Percentiles rank a stretch among this genome's conserved stretches.
Conservation (phyloP, 2,329 filamentous ascomycete genomes). For the Fusarium cyanostomum region DNA sequence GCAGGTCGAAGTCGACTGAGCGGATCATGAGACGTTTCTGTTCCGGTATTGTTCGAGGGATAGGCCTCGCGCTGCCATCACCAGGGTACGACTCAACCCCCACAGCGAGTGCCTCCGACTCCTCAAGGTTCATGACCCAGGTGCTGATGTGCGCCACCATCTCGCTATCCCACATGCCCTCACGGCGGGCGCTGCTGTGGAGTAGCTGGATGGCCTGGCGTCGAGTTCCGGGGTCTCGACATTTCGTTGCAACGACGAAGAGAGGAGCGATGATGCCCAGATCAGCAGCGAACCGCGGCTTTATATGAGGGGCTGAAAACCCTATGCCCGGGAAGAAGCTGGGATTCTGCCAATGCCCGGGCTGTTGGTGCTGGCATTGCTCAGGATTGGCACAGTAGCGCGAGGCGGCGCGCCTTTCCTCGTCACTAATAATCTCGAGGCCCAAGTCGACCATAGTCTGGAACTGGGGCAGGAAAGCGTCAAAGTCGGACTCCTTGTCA, state of each 20-base stretch:
- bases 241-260: constrained; percentile 73
- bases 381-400: constrained; percentile 56
- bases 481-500: constrained; percentile 67
- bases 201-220: constrained; percentile 70
- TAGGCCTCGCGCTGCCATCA: constrained; percentile 13
- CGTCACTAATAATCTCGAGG: constrained; percentile 66
- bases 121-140: constrained; percentile 66
- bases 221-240: constrained; percentile 65
- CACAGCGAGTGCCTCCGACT: constrained; percentile 52
- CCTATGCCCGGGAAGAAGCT: constrained; percentile 53
- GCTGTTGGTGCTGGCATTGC: constrained; percentile 53
- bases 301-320: constrained; percentile 62
- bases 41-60: constrained; percentile 55
- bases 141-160: constrained; percentile 63
- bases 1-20: constrained; percentile 65
- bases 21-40: constrained; percentile 66
- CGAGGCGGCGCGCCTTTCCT: constrained; percentile 61
- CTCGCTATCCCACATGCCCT: constrained; percentile 76
- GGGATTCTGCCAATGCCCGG: constrained; percentile 24
- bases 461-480: constrained; percentile 62
- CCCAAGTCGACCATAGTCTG: constrained; percentile 65
- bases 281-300: constrained; percentile 71
- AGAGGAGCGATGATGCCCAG: constrained; percentile 72
- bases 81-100: constrained; percentile 18
- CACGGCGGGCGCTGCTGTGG: constrained; percentile 66